phyloP scores from a whole-genome alignment of 192 early-diverging fungal species.

The Chytriomyces confervae region DNA sequence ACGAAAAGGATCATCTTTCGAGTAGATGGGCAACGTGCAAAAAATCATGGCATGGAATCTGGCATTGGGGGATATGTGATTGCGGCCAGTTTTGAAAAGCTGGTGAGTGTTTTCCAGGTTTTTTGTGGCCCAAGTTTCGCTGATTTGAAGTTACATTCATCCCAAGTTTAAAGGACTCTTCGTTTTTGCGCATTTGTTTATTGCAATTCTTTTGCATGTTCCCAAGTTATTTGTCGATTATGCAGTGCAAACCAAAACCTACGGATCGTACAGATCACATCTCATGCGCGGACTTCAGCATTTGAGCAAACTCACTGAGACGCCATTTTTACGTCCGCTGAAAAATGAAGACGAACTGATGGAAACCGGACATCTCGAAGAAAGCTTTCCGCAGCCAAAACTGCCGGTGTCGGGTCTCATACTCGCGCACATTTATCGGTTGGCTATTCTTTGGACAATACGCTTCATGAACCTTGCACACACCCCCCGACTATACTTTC shows the following conservation, averaged over 20 bases:
- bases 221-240: conserved; percentile 37
- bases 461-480: conserved; percentile 53
- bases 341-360: neutral
- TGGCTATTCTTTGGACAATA: conserved; percentile 23
- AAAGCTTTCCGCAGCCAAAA: neutral
- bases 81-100: conserved; percentile 45
- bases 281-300: neutral
- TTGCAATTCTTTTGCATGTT: conserved; percentile 37
- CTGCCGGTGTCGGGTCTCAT: neutral
- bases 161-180: conserved; percentile 49
- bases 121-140: neutral
- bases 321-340: neutral
- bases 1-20: conserved; percentile 65
- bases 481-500: conserved; percentile 61
- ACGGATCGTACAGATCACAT: neutral
- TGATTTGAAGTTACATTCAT: neutral
- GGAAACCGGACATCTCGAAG: neutral
- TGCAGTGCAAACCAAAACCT: neutral
- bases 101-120: conserved; percentile 14
- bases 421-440: conserved; percentile 3
- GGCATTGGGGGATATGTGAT: conserved; percentile 62
- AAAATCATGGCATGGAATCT: conserved; percentile 65
- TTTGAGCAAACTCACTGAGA: conserved; percentile 1
- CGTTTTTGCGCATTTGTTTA: conserved; percentile 40
- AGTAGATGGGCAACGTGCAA: conserved; percentile 63